Percentiles rank a stretch among this genome's conserved stretches.
Evolutionary conservation across 345 rosid genomes (phyloP).

Genomic region (Sisymbrium altissimum): DNA sequence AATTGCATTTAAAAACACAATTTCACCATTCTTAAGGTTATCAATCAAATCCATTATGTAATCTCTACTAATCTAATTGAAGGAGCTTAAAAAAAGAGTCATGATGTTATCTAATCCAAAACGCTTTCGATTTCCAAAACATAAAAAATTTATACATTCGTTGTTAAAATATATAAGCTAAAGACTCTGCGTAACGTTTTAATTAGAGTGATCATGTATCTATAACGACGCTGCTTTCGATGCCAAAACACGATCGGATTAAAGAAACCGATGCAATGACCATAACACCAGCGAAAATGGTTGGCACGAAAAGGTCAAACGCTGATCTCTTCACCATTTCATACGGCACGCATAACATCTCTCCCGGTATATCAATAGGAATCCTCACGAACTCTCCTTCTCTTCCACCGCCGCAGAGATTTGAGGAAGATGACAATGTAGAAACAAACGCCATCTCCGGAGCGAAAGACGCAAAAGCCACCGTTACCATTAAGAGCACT

Average conservation of each 20-base stretch:
- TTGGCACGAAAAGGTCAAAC: conserved; percentile 1
- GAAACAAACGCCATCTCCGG: conserved; percentile 31
- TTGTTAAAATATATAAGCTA: not conserved
- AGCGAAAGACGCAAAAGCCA: conserved; percentile 19
- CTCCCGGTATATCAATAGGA: conserved; percentile 27
- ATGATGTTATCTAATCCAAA: not conserved
- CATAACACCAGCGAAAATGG: conserved; percentile 25
- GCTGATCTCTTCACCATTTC: conserved; percentile 10
- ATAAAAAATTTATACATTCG: not conserved
- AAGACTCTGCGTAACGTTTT: not conserved
- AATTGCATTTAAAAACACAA: no score
- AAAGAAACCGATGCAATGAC: conserved; percentile 7
- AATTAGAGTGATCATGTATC: no score
- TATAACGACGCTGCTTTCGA: not conserved
- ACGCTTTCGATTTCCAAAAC: not conserved
- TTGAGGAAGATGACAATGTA: not conserved
- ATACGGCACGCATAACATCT: conserved; percentile 19
- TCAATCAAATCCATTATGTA: no score
- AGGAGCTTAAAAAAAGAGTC: not conserved
- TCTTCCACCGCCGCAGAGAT: not conserved
- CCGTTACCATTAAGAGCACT: conserved; percentile 11
- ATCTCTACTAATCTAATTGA: no score
- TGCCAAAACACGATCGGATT: conserved; percentile 5
- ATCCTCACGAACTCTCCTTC: conserved; percentile 4
- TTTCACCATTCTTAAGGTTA: no score